These are phyloP conservation scores for Fusarium redolens DNA, from an alignment of 2,329 filamentous ascomycete species.

Conservation along the genomic window DNA sequence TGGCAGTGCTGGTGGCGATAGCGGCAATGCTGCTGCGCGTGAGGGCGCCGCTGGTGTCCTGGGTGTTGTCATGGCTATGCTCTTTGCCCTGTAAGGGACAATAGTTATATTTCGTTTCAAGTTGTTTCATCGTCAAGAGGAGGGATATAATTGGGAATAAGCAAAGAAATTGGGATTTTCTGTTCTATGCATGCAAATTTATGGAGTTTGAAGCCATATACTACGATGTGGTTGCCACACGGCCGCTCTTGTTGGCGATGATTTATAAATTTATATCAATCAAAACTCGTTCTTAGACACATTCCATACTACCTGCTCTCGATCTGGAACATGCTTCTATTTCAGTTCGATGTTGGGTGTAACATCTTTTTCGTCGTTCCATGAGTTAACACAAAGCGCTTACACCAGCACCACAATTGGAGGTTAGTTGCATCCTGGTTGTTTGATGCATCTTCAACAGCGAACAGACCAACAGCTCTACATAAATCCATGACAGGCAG, in stretches of 20 bases:
- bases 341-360: not conserved
- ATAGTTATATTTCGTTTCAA: not conserved
- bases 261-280: not conserved
- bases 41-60: slow-evolving; percentile 38
- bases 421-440: not conserved
- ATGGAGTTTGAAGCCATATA: slow-evolving; percentile 25
- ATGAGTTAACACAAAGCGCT: not conserved
- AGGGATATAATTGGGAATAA: slow-evolving; percentile 1
- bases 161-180: not conserved
- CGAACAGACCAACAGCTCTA: not conserved
- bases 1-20: not conserved
- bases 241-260: slow-evolving; percentile 5
- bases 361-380: not conserved
- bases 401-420: not conserved
- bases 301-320: not conserved
- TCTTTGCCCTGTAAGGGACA: slow-evolving; percentile 44
- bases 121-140: not conserved
- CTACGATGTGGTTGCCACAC: slow-evolving; percentile 18
- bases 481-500: not conserved
- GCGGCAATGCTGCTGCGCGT: slow-evolving; percentile 19
- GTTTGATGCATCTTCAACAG: not conserved
- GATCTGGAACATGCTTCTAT: not conserved
- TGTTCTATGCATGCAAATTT: slow-evolving; percentile 20
- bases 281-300: not conserved
- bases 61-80: slow-evolving; percentile 45